A percentile compares a stretch with the other conserved stretches of the same genome.
Conservation (phyloP, 192 early-diverging fungal genomes). For the Umbelopsis sp. region DNA sequence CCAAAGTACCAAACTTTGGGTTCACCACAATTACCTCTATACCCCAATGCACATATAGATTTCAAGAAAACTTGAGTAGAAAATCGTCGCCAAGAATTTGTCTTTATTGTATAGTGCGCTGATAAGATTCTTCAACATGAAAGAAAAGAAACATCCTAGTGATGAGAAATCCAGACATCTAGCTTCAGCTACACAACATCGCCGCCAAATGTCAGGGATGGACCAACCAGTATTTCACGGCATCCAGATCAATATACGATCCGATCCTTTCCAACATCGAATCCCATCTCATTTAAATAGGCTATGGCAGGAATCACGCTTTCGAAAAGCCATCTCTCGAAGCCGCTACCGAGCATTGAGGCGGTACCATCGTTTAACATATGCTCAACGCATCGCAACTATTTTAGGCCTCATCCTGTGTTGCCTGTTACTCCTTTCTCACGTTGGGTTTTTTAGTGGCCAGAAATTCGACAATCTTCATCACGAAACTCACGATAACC, state of each 20-base stretch:
- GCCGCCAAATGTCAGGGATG: conserved; percentile 6
- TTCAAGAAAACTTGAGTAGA: not conserved
- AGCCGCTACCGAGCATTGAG: conserved; percentile 4
- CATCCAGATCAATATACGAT: conserved; percentile 43
- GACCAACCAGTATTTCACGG: conserved; percentile 17
- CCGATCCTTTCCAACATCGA: conserved; percentile 43
- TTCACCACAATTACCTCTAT: not conserved
- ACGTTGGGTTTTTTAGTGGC: conserved; percentile 38
- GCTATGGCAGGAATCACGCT: conserved; percentile 36
- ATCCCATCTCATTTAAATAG: conserved; percentile 37
- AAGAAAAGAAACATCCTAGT: not conserved
- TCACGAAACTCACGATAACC: conserved; percentile 21
- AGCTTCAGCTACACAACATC: not conserved
- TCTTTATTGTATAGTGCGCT: conserved; percentile 4
- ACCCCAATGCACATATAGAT: conserved; percentile 14
- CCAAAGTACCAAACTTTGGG: not conserved
- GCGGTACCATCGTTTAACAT: conserved; percentile 17
- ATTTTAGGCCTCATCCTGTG: not conserved
- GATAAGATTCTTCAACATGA: conserved; percentile 1
- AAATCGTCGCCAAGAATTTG: not conserved
- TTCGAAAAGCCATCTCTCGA: conserved; percentile 5
- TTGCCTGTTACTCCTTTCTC: conserved; percentile 30
- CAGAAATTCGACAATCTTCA: conserved; percentile 33
- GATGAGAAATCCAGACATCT: not conserved
- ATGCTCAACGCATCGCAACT: not conserved